Evolutionary conservation across 805 yeast species (phyloP), one percentile per base, ranked within the genome.

Genomic region (Soucietia sequanensis): DNA sequence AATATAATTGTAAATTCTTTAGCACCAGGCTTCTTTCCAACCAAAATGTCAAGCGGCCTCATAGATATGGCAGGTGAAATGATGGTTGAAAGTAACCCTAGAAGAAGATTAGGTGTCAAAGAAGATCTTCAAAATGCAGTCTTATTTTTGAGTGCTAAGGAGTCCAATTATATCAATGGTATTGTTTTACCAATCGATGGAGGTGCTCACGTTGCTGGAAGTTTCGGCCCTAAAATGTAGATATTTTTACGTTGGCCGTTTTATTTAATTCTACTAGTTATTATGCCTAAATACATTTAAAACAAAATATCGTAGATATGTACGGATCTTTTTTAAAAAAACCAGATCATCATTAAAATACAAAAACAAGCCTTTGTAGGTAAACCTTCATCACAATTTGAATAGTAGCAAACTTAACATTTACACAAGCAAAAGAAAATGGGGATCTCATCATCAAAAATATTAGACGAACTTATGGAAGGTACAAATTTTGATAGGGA

Each of bases 401-500:
- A 22, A 22, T 11, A 11, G 24, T 7, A 12, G 2, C 12, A 11
- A 11, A 22, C 11, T 12, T 22, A 12, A 22, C 4, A 8, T 21
- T 10, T 9, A 7, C 27, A 4, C 16, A 16, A 14, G 19, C 30
- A 25, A 14, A 9, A 24, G n/a, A 34, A 17, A 7, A 78, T 78
- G 88, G 88, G 88, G 27, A 70, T 71, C 7, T 70, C 76, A 15
- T 74, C 82, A 6, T 79, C 86, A 10, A 78, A 70, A 33, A 52
- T 76, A 19, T 53, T 87, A 41, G 93, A 84, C 39, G 75, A 77
- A 44, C 72, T 87, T 16, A 76, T 85, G 48, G 90, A 84, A 56
- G 91, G 89, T 16, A 85, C 95, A 6, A 82, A 81, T 58, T 87
- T 91, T 60, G 95, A 87, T 37, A 74, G 82, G 31, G 96, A 88